These are phyloP conservation scores for Arxiozyma slooffiae DNA, from an alignment of 1,139 yeast genomes.

Conservation along the genomic window DNA sequence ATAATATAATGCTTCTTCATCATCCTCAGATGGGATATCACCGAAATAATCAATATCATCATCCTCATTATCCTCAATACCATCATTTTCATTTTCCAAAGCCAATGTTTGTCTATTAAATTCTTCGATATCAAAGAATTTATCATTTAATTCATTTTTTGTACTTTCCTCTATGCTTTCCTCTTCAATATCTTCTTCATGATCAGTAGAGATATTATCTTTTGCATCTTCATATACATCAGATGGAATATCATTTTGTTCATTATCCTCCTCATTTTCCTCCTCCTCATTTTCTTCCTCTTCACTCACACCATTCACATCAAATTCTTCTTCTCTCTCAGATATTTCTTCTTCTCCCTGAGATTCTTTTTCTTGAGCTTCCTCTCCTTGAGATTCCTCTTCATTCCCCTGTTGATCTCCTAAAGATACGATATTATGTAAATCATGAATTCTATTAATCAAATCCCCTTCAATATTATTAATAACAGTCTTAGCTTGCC, in stretches of 20 bases:
- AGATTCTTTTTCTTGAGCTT: slow-evolving; percentile 20
- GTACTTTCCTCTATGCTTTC: slow-evolving; percentile 27
- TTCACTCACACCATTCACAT: too few relatives aligned
- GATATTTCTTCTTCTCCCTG: slow-evolving; percentile 23
- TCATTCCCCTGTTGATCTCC: slow-evolving; percentile 24
- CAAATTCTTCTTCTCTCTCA: slow-evolving; percentile 9
- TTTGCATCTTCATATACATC: slow-evolving; percentile 15
- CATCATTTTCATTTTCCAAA: slow-evolving; percentile 45
- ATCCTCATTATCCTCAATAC: slow-evolving; percentile 39
- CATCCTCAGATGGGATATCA: slow-evolving; percentile 49
- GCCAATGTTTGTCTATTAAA: slow-evolving; percentile 74
- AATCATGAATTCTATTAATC: slow-evolving; percentile 39
- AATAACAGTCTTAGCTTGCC: slow-evolving; percentile 76
- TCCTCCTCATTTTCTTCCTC: slow-evolving; percentile 15
- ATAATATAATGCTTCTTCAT: slow-evolving; percentile 61
- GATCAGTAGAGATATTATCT: slow-evolving; percentile 14
- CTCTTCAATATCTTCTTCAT: slow-evolving; percentile 12
- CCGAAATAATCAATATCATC: slow-evolving; percentile 58
- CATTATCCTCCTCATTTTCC: too few relatives aligned
- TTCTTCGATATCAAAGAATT: slow-evolving; percentile 74
- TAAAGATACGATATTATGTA: slow-evolving; percentile 31
- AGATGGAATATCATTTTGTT: slow-evolving; percentile 6
- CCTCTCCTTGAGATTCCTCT: too few relatives aligned
- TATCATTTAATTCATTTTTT: slow-evolving; percentile 65
- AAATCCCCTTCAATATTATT: slow-evolving; percentile 58